These are phyloP conservation scores for Saxophila tyrrhenica DNA, from an alignment of 495 filamentous ascomycete genomes.

Conservation along the genomic window DNA sequence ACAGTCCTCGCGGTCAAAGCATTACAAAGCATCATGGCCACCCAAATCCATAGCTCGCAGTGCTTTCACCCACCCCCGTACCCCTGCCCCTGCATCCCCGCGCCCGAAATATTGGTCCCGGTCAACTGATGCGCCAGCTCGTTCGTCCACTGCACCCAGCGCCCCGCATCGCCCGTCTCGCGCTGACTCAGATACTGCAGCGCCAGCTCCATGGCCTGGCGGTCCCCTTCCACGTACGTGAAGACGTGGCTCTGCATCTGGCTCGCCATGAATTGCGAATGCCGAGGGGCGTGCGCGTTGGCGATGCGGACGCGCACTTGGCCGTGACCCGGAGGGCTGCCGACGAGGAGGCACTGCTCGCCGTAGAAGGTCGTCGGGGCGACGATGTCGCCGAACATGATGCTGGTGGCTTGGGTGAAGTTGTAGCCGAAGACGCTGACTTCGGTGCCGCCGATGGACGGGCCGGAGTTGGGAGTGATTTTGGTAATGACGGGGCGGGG, in stretches of 20 bases:
- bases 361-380: slow-evolving; percentile 80
- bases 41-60: too few relatives aligned
- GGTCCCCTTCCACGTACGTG: slow-evolving; percentile 53
- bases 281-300: too few relatives aligned
- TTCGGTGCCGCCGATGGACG: slow-evolving; percentile 70
- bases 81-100: slow-evolving; percentile 10
- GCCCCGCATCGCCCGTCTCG: neutral
- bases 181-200: slow-evolving; percentile 8
- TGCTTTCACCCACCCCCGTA: neutral
- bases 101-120: neutral
- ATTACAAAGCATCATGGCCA: too few relatives aligned
- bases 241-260: slow-evolving; percentile 35
- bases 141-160: slow-evolving; percentile 2
- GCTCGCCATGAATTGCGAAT: neutral
- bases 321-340: slow-evolving; percentile 67
- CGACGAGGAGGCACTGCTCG: slow-evolving; percentile 68
- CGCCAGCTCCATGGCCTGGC: slow-evolving; percentile 14
- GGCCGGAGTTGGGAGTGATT: slow-evolving; percentile 70
- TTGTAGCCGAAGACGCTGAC: slow-evolving; percentile 71
- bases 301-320: slow-evolving; percentile 62
- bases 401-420: slow-evolving; percentile 69
- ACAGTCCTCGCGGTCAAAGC: too few relatives aligned
- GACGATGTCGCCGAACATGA: slow-evolving; percentile 70
- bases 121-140: neutral
- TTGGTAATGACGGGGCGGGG: slow-evolving; percentile 55